Conservation (phyloP, 75 land plant genomes). For the Pinus tabuliformis region DNA sequence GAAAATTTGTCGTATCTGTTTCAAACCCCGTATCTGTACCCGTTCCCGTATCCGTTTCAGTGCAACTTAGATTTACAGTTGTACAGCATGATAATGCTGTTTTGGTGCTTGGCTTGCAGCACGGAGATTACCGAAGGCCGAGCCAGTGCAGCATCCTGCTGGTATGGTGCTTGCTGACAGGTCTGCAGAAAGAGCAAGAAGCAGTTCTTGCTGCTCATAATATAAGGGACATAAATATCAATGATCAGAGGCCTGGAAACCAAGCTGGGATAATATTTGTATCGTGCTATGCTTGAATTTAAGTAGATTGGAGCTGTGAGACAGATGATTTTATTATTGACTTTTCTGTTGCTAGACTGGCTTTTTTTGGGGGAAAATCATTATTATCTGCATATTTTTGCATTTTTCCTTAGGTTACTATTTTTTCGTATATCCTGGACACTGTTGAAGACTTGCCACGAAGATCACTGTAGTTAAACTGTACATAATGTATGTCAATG, state of each 20-base stretch:
- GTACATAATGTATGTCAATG: background rate
- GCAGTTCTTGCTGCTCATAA: background rate
- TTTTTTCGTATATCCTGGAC: background rate
- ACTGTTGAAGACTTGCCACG: background rate
- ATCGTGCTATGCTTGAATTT: background rate
- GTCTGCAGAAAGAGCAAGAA: constrained; percentile 14
- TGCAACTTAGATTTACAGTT: no score
- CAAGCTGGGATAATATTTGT: background rate
- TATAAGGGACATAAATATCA: background rate
- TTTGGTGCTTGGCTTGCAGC: constrained; percentile 28
- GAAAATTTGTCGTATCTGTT: no score
- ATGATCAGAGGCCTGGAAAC: background rate
- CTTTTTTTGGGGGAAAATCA: background rate
- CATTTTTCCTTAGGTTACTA: background rate
- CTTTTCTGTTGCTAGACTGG: background rate
- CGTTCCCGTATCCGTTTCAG: no score
- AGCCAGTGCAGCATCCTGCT: constrained; percentile 38
- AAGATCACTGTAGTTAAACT: background rate
- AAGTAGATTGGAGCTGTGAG: background rate
- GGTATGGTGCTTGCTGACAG: constrained; percentile 54
- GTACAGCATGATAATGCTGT: no score
- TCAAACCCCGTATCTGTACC: no score
- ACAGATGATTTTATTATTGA: background rate
- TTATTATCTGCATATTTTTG: background rate
- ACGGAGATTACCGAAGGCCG: constrained; percentile 42